Base-by-base conservation (phyloP, 2,329 filamentous ascomycete genomes). In the Penicillium sp. region DNA sequence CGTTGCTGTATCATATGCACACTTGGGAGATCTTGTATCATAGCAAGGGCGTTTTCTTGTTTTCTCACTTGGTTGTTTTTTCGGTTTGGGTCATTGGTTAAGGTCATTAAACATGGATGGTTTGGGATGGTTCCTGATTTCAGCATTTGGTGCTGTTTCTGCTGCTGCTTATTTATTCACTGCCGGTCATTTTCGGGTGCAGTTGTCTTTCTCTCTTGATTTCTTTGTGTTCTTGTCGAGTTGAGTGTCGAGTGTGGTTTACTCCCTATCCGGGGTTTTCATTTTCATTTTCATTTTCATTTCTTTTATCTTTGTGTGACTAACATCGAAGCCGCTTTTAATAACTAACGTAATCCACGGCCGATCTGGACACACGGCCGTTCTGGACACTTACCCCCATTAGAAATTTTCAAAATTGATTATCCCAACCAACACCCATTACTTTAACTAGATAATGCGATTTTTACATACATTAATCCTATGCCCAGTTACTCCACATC, bases 1-100 rank as follows among this genome's bases (percentile, higher is more conserved):
- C 40, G 19, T 37, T 56, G 44, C 35, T 62, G 60, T 62, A 60
- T 49, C 37, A 60, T 63, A 60, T 57, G 33, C 42, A 44, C 17
- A 22, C 33, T 40, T 51, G 19, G 51, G 13, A 26, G 35, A 40
- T 44, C 19, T 35, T 58, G 53, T 53, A 64, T 57, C 62, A 61
- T 61, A 53, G 47, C 56, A 53, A 49, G 59, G 59, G 45, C 45
- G 45, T 49, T 53, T 53, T 58, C 42, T 17, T n/a, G 9, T 22
- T 33, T 6, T 26, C n/a, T 22, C 17, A 37, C 19, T 22, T 44
- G 19, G n/a, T 44, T 44, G 13, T 3, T 4, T 22, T 22, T 42
- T n/a, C n/a, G n/a, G n/a, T n/a, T n/a, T n/a, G n/a, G n/a, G n/a
- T n/a, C n/a, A n/a, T n/a, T 22, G 40, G 40, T 9, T 9, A 45